Evolutionary conservation across 225 moss, liverwort and hornwort genomes (phyloP).

Genomic region (Physcomitrellopsis africana): DNA sequence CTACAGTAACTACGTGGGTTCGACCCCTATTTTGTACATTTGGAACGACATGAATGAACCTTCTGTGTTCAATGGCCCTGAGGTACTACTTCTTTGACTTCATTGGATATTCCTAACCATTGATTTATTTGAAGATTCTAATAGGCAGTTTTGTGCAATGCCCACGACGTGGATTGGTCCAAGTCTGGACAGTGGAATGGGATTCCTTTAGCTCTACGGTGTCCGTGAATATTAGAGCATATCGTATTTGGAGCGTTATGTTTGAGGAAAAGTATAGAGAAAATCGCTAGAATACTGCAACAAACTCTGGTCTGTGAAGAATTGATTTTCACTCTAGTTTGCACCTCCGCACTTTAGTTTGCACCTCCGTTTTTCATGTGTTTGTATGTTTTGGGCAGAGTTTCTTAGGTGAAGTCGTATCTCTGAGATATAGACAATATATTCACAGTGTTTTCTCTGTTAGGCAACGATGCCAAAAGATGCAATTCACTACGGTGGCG

Average conservation of each 20-base stretch:
- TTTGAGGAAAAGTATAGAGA: too few relatives aligned
- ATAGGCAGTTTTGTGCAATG: constrained; percentile 13
- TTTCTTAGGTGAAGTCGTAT: too few relatives aligned
- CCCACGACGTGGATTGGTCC: constrained; percentile 9
- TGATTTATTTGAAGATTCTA: neutral
- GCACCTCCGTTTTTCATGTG: too few relatives aligned
- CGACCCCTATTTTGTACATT: constrained; percentile 82
- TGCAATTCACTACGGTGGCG: constrained; percentile 70
- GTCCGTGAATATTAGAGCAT: constrained; percentile 7
- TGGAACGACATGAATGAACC: constrained; percentile 99
- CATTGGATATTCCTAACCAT: constrained; percentile 17
- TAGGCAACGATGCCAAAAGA: constrained; percentile 97
- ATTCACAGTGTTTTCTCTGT: constrained; percentile 16
- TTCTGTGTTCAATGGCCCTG: constrained; percentile 98
- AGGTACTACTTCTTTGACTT: constrained; percentile 57
- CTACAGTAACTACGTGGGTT: constrained; percentile 71
- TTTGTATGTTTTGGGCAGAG: too few relatives aligned
- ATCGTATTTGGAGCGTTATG: too few relatives aligned
- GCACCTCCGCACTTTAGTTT: too few relatives aligned
- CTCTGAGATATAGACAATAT: too few relatives aligned
- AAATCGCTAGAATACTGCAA: too few relatives aligned
- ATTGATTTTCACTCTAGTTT: too few relatives aligned
- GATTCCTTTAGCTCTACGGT: constrained; percentile 12
- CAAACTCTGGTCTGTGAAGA: too few relatives aligned
- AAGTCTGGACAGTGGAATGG: neutral